Percentiles rank a stretch among this genome's conserved stretches.
Conservation (phyloP, 2,329 filamentous ascomycete species). For the Escovopsis sp. region DNA sequence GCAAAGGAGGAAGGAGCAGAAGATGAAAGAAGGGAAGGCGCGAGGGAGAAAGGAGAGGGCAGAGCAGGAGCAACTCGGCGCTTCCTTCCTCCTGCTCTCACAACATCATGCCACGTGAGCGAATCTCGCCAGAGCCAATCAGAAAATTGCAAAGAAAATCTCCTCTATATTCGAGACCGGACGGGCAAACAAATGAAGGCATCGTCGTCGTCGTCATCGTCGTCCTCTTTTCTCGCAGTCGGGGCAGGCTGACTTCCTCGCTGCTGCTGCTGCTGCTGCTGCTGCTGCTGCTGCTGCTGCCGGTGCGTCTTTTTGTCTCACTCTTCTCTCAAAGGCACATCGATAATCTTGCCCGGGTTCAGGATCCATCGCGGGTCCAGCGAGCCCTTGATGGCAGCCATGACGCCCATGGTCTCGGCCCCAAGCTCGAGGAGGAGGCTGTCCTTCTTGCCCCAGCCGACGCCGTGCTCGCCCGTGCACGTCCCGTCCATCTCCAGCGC, state of each 20-base stretch:
- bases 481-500: constrained; percentile 90
- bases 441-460: constrained; percentile 76
- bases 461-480: constrained; percentile 75
- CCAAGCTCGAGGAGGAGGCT: constrained; percentile 68
- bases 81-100: not conserved
- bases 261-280: not conserved
- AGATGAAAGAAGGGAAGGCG: too few relatives aligned
- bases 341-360: constrained; percentile 88
- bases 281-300: too few relatives aligned
- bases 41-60: too few relatives aligned
- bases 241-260: too few relatives aligned
- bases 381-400: constrained; percentile 70
- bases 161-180: too few relatives aligned
- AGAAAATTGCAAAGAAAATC: not conserved
- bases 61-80: not conserved
- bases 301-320: constrained; percentile 1
- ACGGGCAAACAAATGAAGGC: too few relatives aligned
- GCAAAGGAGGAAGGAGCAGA: too few relatives aligned
- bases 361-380: constrained; percentile 78
- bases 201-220: too few relatives aligned
- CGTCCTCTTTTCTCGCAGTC: too few relatives aligned
- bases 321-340: constrained; percentile 32
- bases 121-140: too few relatives aligned
- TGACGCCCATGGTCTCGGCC: constrained; percentile 63
- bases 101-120: too few relatives aligned